These are phyloP conservation scores for Alternaria sp. DNA, from an alignment of 2,329 filamentous ascomycete species.

Conservation along the genomic window DNA sequence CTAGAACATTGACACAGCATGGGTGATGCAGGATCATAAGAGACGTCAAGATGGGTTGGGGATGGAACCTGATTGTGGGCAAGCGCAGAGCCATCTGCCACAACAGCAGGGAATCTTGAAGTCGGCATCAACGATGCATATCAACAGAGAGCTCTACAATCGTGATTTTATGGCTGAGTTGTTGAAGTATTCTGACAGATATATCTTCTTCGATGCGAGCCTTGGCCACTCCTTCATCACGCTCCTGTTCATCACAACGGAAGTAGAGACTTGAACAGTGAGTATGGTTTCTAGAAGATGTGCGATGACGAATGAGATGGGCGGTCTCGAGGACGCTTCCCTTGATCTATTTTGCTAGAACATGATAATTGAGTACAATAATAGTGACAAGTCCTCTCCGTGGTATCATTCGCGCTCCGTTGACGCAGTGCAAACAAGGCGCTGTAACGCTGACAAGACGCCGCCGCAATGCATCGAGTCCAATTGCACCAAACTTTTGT, in stretches of 20 bases:
- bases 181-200: too few relatives aligned
- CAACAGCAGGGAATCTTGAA: too few relatives aligned
- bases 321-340: slow-evolving; percentile 12
- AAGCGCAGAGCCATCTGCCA: too few relatives aligned
- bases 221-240: too few relatives aligned
- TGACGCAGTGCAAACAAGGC: slow-evolving; percentile 20
- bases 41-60: background rate
- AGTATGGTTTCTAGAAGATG: slow-evolving; percentile 3
- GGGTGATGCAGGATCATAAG: background rate
- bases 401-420: slow-evolving; percentile 34
- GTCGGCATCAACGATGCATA: background rate
- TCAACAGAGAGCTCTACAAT: background rate
- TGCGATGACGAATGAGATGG: slow-evolving; percentile 5
- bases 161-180: too few relatives aligned
- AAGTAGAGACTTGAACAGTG: slow-evolving; percentile 5
- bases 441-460: slow-evolving; percentile 11
- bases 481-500: background rate
- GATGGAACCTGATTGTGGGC: background rate
- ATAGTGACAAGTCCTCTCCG: slow-evolving; percentile 24
- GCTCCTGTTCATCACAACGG: background rate
- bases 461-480: background rate
- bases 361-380: slow-evolving; percentile 26
- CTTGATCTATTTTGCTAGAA: slow-evolving; percentile 31
- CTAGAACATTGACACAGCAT: background rate
- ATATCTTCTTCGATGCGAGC: too few relatives aligned